phyloP scores from a whole-genome alignment of 23 red algal species.

The Gracilaria vermiculophylla region DNA sequence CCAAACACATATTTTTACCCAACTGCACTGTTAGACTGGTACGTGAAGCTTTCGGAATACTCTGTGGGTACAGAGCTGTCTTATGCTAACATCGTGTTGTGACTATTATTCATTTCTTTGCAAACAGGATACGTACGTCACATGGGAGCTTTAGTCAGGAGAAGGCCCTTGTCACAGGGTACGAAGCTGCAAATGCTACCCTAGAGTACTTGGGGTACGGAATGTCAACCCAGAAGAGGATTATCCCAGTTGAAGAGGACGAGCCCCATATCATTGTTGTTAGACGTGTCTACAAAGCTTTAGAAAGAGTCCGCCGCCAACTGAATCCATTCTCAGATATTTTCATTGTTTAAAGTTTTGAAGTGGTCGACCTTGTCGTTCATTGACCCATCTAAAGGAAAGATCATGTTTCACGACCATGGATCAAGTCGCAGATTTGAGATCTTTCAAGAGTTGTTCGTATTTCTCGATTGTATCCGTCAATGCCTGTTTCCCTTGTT shows the following conservation, averaged over 20 bases:
- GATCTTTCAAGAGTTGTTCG: slow-evolving; percentile 29
- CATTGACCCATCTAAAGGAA: too few relatives aligned
- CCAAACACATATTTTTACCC: not conserved
- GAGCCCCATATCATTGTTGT: slow-evolving; percentile 55
- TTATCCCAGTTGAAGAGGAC: slow-evolving; percentile 75
- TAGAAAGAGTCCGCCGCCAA: slow-evolving; percentile 8
- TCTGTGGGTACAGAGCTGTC: not conserved
- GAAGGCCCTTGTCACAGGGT: slow-evolving; percentile 82
- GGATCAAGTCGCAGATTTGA: slow-evolving; percentile 17
- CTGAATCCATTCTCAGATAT: slow-evolving; percentile 50
- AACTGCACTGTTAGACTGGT: not conserved
- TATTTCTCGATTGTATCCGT: slow-evolving; percentile 48
- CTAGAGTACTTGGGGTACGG: slow-evolving; percentile 54
- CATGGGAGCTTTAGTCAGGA: slow-evolving; percentile 90
- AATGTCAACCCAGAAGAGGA: slow-evolving; percentile 22
- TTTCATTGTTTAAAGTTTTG: slow-evolving; percentile 1
- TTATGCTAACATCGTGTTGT: not conserved
- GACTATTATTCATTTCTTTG: not conserved
- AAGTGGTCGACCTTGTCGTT: not conserved
- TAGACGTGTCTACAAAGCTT: slow-evolving; percentile 31
- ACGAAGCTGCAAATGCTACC: slow-evolving; percentile 80
- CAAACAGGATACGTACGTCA: slow-evolving; percentile 65
- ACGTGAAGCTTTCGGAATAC: not conserved
- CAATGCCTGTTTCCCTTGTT: slow-evolving; percentile 43
- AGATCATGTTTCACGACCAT: not conserved